phyloP scores from a whole-genome alignment of 768 basidiomycete species.

The Hypholoma fasciculare region DNA sequence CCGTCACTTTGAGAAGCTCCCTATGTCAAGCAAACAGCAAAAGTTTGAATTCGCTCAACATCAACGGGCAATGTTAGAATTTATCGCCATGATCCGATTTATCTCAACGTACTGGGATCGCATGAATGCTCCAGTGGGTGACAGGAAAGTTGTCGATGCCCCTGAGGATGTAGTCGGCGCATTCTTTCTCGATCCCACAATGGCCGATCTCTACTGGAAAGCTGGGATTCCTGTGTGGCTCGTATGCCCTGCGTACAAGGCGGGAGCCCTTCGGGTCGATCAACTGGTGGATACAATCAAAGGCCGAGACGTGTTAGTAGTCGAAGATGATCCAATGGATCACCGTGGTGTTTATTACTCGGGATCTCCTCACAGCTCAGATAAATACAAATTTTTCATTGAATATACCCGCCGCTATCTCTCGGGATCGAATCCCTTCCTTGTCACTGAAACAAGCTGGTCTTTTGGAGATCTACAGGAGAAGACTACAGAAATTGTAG shows the following conservation, averaged over 20 bases:
- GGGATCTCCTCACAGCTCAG: neutral
- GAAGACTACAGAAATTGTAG: no score
- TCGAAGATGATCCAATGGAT: neutral
- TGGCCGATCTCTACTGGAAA: neutral
- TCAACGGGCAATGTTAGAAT: neutral
- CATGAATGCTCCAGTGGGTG: neutral
- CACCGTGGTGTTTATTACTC: neutral
- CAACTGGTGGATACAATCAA: neutral
- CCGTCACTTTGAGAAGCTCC: no score
- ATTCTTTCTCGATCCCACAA: neutral
- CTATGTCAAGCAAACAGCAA: neutral
- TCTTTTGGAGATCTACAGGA: no score
- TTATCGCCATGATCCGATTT: neutral
- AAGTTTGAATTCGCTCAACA: neutral
- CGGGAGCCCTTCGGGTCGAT: slow-evolving; percentile 7
- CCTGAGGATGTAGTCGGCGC: neutral
- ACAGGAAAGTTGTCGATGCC: neutral
- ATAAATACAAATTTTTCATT: neutral
- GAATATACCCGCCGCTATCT: slow-evolving; percentile 5
- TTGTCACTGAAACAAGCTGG: no score
- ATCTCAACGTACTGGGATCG: neutral
- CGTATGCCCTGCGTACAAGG: neutral
- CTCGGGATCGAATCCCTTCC: neutral
- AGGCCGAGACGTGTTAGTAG: neutral
- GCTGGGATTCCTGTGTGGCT: slow-evolving; percentile 10